A percentile compares a stretch with the other conserved stretches of the same genome.
Evolutionary conservation across 371 early-diverging fungal species (phyloP).

Genomic region (Mucor piriformis): DNA sequence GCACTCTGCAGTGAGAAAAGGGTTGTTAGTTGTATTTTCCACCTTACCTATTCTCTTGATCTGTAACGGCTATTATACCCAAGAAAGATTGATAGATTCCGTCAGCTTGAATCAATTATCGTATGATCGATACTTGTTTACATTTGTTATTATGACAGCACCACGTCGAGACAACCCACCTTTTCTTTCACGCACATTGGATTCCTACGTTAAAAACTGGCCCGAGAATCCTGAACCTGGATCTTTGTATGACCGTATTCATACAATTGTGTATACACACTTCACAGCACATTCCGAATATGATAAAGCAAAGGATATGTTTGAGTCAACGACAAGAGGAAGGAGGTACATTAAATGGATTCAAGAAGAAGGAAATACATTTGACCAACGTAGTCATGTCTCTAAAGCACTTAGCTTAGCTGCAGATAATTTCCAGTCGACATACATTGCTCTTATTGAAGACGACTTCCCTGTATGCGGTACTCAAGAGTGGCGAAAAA

Average conservation of each 20-base stretch:
- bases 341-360: constrained; percentile 46
- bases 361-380: constrained; percentile 41
- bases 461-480: constrained; percentile 56
- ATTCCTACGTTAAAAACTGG: constrained; percentile 48
- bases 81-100: constrained; percentile 28
- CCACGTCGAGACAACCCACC: constrained; percentile 46
- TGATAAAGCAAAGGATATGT: constrained; percentile 34
- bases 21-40: constrained; percentile 8
- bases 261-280: constrained; percentile 53
- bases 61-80: constrained; percentile 33
- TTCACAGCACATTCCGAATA: constrained; percentile 45
- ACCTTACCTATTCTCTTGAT: constrained; percentile 27
- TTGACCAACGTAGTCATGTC: constrained; percentile 50
- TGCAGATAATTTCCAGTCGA: constrained; percentile 25
- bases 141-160: constrained; percentile 52
- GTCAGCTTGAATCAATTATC: constrained; percentile 21
- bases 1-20: constrained; percentile 13
- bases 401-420: constrained; percentile 43
- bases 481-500: constrained; percentile 40
- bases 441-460: constrained; percentile 48
- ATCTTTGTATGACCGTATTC: constrained; percentile 43
- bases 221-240: constrained; percentile 23
- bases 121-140: constrained; percentile 41
- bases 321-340: constrained; percentile 36
- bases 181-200: constrained; percentile 43